phyloP scores from a whole-genome alignment of 169 alveolate species.

The Plasmodium chabaudi region DNA sequence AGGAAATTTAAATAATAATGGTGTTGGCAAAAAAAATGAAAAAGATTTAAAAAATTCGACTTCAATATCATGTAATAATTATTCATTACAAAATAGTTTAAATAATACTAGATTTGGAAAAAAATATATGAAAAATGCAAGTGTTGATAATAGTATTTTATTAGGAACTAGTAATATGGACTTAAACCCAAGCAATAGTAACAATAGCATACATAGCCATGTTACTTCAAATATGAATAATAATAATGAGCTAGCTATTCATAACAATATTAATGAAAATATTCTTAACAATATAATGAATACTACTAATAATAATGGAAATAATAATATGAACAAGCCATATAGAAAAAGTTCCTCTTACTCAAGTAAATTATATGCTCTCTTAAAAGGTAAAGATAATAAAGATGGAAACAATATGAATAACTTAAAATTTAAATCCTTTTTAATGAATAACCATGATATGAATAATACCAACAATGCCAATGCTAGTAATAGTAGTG shows the following conservation, averaged over 20 bases:
- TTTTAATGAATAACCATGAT: conserved; percentile 12
- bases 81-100: not conserved
- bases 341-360: conserved; percentile 53
- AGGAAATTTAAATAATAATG: not conserved
- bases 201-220: not conserved
- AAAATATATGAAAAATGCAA: conserved; percentile 18
- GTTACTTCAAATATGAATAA: conserved; percentile 1
- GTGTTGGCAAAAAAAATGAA: not conserved
- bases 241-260: not conserved
- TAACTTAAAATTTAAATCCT: conserved; percentile 28
- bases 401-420: conserved; percentile 18
- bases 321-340: not conserved
- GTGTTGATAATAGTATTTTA: conserved; percentile 8
- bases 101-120: conserved; percentile 9
- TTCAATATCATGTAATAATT: not conserved
- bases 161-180: not conserved
- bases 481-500: too few species aligned
- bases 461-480: conserved; percentile 3
- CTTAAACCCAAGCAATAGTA: not conserved
- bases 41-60: not conserved
- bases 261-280: not conserved
- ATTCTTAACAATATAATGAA: not conserved
- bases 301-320: not conserved
- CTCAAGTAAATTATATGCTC: conserved; percentile 26
- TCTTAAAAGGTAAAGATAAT: conserved; percentile 31